Evolutionary conservation across 805 yeast species (phyloP).

Genomic region (Starmerella geochares): DNA sequence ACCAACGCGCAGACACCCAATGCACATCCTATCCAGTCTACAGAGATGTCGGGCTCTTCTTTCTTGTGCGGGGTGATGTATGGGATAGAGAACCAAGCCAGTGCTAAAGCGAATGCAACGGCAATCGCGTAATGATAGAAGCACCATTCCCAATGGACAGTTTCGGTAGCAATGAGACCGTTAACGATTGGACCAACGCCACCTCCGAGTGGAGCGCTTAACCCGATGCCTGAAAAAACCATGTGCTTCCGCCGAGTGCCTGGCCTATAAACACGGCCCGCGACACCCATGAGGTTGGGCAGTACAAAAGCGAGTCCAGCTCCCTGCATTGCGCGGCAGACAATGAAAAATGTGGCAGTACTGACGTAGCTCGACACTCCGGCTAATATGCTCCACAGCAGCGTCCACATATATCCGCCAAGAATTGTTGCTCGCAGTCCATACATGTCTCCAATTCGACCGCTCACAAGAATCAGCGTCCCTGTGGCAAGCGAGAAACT

Average conservation of each 20-base stretch:
- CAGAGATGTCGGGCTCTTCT: slow-evolving; percentile 29
- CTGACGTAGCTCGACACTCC: slow-evolving; percentile 47
- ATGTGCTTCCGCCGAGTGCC: slow-evolving; percentile 38
- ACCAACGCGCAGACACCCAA: slow-evolving; percentile 54
- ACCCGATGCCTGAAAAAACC: slow-evolving; percentile 49
- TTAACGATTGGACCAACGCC: slow-evolving; percentile 43
- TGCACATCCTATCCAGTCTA: slow-evolving; percentile 46
- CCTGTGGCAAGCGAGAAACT: slow-evolving; percentile 63
- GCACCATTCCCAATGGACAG: slow-evolving; percentile 30
- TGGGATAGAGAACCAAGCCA: slow-evolving; percentile 21
- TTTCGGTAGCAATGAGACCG: slow-evolving; percentile 22
- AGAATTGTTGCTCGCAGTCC: slow-evolving; percentile 49
- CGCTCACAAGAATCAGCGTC: slow-evolving; percentile 58
- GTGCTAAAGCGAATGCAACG: slow-evolving; percentile 7
- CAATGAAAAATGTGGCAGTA: slow-evolving; percentile 26
- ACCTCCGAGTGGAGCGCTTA: slow-evolving; percentile 56
- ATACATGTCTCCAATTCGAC: slow-evolving; percentile 61
- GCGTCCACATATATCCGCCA: slow-evolving; percentile 46
- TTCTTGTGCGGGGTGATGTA: slow-evolving; percentile 16
- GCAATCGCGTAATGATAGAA: slow-evolving; percentile 38
- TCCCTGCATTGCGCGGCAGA: slow-evolving; percentile 54
- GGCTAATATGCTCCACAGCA: slow-evolving; percentile 49
- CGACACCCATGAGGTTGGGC: slow-evolving; percentile 53
- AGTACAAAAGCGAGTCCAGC: slow-evolving; percentile 50
- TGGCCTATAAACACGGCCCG: slow-evolving; percentile 32